Conservation (phyloP, 2,329 filamentous ascomycete species). For the Alternaria arbusti region DNA sequence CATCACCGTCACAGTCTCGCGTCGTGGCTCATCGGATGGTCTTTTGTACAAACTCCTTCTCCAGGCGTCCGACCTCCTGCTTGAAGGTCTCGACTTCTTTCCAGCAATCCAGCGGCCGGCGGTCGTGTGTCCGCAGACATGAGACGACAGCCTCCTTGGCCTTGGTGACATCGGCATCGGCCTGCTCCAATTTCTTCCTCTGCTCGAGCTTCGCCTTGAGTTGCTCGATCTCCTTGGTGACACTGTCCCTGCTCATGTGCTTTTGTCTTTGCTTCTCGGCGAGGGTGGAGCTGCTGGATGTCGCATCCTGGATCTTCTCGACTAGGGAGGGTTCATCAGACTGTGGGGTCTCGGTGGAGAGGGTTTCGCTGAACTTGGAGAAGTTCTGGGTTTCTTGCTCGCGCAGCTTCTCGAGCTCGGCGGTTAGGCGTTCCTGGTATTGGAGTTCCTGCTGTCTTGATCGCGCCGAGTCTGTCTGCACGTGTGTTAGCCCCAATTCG, state of each 20-base stretch:
- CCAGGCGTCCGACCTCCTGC: slow-evolving; percentile 83
- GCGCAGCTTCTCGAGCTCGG: slow-evolving; percentile 82
- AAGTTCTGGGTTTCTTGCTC: slow-evolving; percentile 73
- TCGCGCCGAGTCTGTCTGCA: slow-evolving; percentile 86
- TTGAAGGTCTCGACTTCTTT: slow-evolving; percentile 91
- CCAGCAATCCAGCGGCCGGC: slow-evolving; percentile 92
- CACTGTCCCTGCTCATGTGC: slow-evolving; percentile 59
- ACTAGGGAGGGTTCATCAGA: slow-evolving; percentile 43
- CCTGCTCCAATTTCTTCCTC: slow-evolving; percentile 64
- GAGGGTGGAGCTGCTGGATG: slow-evolving; percentile 44
- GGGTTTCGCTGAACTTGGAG: slow-evolving; percentile 69
- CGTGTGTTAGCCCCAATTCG: not conserved
- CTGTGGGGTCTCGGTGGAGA: slow-evolving; percentile 55
- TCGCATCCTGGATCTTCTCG: slow-evolving; percentile 47
- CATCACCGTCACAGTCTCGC: not conserved
- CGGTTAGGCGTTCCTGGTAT: slow-evolving; percentile 83
- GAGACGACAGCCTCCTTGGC: slow-evolving; percentile 78
- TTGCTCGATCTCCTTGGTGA: slow-evolving; percentile 64
- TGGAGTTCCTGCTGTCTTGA: slow-evolving; percentile 83
- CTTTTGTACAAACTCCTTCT: slow-evolving; percentile 87
- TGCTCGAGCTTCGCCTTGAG: slow-evolving; percentile 58
- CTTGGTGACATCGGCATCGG: slow-evolving; percentile 74
- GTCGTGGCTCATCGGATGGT: slow-evolving; percentile 60
- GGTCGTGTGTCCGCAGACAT: slow-evolving; percentile 83
- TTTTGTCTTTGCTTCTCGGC: slow-evolving; percentile 52